Evolutionary conservation across 1,139 yeast genomes (phyloP).

Genomic region (Ogataea hybrid): DNA sequence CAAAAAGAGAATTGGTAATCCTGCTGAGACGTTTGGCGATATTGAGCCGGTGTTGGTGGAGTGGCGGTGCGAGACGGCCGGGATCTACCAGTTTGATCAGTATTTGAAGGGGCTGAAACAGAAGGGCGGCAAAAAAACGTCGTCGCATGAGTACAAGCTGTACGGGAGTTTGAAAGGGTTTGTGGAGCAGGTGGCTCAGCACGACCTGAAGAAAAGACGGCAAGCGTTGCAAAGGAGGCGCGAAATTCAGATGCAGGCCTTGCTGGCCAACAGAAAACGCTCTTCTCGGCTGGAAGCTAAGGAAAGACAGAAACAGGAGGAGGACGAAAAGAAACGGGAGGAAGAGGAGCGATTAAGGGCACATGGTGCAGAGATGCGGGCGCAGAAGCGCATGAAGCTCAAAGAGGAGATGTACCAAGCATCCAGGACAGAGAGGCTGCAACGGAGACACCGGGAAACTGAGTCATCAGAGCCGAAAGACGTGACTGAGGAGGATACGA

Average conservation of each 20-base stretch:
- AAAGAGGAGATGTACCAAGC: constrained; percentile 36
- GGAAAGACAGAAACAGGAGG: constrained; percentile 45
- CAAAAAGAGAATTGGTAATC: constrained; percentile 29
- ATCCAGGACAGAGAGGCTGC: constrained; percentile 14
- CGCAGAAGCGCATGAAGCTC: constrained; percentile 37
- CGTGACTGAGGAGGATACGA: neutral
- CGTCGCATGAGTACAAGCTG: constrained; percentile 25
- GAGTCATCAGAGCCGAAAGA: constrained; percentile 32
- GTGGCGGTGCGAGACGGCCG: constrained; percentile 41
- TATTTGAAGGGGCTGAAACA: constrained; percentile 30
- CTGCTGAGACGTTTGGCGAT: constrained; percentile 28
- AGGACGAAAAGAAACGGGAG: constrained; percentile 41
- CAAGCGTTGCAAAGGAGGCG: constrained; percentile 44
- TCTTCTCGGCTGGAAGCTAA: constrained; percentile 54
- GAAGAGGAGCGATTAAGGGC: constrained; percentile 37
- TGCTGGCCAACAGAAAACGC: constrained; percentile 53
- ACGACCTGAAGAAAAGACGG: constrained; percentile 45
- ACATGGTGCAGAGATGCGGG: constrained; percentile 34
- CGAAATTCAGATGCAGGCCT: constrained; percentile 50
- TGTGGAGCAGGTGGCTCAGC: constrained; percentile 27
- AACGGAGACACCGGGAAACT: constrained; percentile 14
- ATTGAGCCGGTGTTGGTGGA: constrained; percentile 36
- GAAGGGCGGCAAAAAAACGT: constrained; percentile 28
- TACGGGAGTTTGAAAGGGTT: constrained; percentile 22
- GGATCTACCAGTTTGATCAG: constrained; percentile 33